These are phyloP conservation scores for Leptosphaerulina australis DNA, from an alignment of 2,329 filamentous ascomycete species.

Conservation along the genomic window DNA sequence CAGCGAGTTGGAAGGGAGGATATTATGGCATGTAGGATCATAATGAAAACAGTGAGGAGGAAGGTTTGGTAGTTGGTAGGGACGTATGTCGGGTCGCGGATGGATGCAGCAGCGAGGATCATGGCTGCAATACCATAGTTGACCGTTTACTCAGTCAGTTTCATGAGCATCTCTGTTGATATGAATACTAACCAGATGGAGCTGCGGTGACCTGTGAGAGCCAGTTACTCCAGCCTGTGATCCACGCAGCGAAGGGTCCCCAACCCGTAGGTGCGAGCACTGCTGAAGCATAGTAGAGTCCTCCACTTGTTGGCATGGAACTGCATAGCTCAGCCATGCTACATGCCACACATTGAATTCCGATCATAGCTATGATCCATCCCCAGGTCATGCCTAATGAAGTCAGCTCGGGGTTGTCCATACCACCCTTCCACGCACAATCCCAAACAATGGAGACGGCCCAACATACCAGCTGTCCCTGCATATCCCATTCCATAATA, in stretches of 20 bases:
- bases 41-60: slow-evolving; percentile 69
- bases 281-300: slow-evolving; percentile 75
- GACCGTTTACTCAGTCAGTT: slow-evolving; percentile 48
- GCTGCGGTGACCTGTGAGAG: slow-evolving; percentile 69
- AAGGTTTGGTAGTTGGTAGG: slow-evolving; percentile 71
- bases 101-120: slow-evolving; percentile 73
- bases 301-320: slow-evolving; percentile 73
- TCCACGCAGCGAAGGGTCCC: slow-evolving; percentile 70
- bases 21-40: slow-evolving; percentile 70
- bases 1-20: slow-evolving; percentile 73
- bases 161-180: background rate
- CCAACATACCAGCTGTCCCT: slow-evolving; percentile 47
- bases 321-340: slow-evolving; percentile 72
- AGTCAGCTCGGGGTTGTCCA: slow-evolving; percentile 9
- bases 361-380: slow-evolving; percentile 74
- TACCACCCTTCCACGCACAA: background rate
- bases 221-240: slow-evolving; percentile 75
- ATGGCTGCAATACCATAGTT: slow-evolving; percentile 71
- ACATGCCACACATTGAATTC: slow-evolving; percentile 72
- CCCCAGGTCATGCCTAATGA: slow-evolving; percentile 73
- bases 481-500: slow-evolving; percentile 69
- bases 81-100: slow-evolving; percentile 68
- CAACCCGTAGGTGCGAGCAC: slow-evolving; percentile 71
- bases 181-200: slow-evolving; percentile 55
- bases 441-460: background rate